phyloP scores from a whole-genome alignment of 441 rosid genomes.

The Euphorbia corollata region DNA sequence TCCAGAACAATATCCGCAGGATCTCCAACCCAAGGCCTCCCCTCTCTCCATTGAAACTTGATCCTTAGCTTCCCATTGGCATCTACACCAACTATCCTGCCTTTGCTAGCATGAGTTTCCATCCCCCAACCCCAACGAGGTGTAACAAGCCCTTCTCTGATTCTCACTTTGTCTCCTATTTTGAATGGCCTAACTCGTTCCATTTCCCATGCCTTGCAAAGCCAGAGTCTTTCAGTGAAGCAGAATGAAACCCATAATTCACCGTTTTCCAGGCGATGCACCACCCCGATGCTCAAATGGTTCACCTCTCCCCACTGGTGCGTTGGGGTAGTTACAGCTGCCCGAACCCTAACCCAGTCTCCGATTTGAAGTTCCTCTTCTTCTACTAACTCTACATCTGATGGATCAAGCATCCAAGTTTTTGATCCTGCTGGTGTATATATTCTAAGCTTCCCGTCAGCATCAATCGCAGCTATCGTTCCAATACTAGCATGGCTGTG shows the following conservation, averaged over 20 bases:
- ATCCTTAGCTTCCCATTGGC: constrained; percentile 90
- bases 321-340: constrained; percentile 58
- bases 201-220: constrained; percentile 86
- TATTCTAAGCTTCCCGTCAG: constrained; percentile 91
- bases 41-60: constrained; percentile 95
- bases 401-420: constrained; percentile 96
- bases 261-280: constrained; percentile 74
- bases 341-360: constrained; percentile 80
- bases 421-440: constrained; percentile 82
- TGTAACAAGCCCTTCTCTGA: constrained; percentile 61
- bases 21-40: constrained; percentile 93
- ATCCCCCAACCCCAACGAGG: constrained; percentile 99
- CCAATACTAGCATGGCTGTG: constrained; percentile 74
- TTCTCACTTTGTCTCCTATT: constrained; percentile 73
- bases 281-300: constrained; percentile 82
- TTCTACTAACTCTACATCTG: constrained; percentile 76
- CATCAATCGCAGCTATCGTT: constrained; percentile 79
- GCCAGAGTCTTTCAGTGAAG: constrained; percentile 89
- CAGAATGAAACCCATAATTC: constrained; percentile 82
- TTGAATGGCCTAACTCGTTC: constrained; percentile 66
- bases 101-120: constrained; percentile 96
- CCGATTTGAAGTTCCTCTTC: constrained; percentile 77
- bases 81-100: constrained; percentile 82
- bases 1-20: constrained; percentile 85
- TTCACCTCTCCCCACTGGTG: constrained; percentile 97